These are phyloP conservation scores for Rhizoclosmatium globosum DNA, from an alignment of 192 early-diverging fungal genomes.

Conservation along the genomic window DNA sequence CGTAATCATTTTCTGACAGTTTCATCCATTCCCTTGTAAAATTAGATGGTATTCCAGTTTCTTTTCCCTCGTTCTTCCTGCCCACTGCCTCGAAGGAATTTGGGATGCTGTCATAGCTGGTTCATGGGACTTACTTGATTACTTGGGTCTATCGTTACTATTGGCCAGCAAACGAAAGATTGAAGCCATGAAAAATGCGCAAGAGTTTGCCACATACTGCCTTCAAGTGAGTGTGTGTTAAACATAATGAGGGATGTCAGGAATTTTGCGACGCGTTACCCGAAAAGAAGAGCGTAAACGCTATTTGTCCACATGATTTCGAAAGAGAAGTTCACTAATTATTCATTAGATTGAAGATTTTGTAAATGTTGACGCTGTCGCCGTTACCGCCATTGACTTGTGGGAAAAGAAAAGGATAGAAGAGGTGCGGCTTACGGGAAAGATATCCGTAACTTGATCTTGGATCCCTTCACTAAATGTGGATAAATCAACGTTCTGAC, in stretches of 20 bases:
- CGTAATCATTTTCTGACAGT: too few species aligned
- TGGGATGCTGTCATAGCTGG: conserved; percentile 45
- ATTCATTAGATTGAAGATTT: conserved; percentile 39
- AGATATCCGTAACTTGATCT: too few species aligned
- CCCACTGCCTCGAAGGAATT: conserved; percentile 48
- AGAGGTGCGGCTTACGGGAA: neutral
- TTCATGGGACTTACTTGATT: conserved; percentile 45
- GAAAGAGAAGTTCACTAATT: neutral
- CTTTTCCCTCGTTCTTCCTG: conserved; percentile 45
- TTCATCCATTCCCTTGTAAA: neutral
- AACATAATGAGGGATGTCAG: too few species aligned
- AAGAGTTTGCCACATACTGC: conserved; percentile 41
- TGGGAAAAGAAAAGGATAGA: conserved; percentile 47
- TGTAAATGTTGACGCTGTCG: conserved; percentile 54
- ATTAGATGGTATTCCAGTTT: conserved; percentile 50
- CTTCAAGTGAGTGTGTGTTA: conserved; percentile 31
- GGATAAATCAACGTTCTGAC: too few species aligned
- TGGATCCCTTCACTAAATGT: neutral
- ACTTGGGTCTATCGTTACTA: conserved; percentile 47
- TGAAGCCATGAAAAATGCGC: neutral
- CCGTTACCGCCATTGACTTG: conserved; percentile 48
- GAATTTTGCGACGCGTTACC: conserved; percentile 5
- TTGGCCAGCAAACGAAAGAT: conserved; percentile 49
- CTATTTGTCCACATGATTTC: neutral
- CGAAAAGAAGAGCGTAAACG: too few species aligned